phyloP scores from a whole-genome alignment of 345 rosid genomes.

The Boechera stricta region DNA sequence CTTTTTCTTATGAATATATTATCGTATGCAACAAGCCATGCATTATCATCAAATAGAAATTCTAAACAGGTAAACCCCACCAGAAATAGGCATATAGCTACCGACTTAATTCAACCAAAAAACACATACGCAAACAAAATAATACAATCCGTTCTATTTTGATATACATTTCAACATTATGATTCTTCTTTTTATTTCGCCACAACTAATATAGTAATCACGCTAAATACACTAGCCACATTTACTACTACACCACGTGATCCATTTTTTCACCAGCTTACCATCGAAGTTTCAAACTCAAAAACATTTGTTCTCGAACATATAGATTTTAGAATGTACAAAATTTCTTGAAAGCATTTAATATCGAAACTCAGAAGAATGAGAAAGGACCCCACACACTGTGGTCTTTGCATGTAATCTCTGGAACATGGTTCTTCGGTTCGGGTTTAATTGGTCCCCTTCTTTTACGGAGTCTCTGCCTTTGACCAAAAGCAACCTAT shows the following conservation, averaged over 20 bases:
- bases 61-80: conserved; percentile 38
- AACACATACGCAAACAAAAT: not conserved
- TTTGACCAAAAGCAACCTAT: conserved; percentile 50
- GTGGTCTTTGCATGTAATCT: conserved; percentile 41
- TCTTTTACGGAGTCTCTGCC: conserved; percentile 41
- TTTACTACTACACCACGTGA: not conserved
- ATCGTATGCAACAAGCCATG: conserved; percentile 43
- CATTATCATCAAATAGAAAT: conserved; percentile 36
- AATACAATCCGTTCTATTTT: not conserved
- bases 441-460: conserved; percentile 32
- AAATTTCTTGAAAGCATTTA: conserved; percentile 11
- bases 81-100: conserved; percentile 21
- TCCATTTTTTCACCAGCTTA: conserved; percentile 9
- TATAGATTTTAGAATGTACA: conserved; percentile 18
- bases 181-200: not conserved
- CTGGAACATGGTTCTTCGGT: conserved; percentile 41
- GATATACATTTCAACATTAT: not conserved
- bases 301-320: conserved; percentile 28
- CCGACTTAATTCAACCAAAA: not conserved
- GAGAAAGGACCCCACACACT: conserved; percentile 24
- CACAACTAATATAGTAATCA: not conserved
- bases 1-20: conserved; percentile 26
- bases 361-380: conserved; percentile 13
- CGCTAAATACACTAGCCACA: not conserved
- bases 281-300: not conserved